Percentiles rank a stretch among this genome's conserved stretches.
Evolutionary conservation across 768 basidiomycete species (phyloP).

Genomic region (Auriscalpium microsporum): DNA sequence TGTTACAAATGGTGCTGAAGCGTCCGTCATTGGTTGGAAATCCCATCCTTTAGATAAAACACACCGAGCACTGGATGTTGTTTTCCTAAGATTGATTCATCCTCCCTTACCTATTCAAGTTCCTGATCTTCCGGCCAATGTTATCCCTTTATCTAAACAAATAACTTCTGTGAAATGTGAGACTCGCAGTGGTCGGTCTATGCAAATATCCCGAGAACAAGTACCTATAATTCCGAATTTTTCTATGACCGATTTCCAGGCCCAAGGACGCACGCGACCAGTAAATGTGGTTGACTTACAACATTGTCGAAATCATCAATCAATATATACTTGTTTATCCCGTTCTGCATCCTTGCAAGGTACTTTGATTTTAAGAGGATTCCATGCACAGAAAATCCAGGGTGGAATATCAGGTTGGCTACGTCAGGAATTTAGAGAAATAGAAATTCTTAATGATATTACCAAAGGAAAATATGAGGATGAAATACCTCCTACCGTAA

Average conservation of each 20-base stretch:
- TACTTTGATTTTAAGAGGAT: constrained; percentile 12
- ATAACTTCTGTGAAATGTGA: not conserved
- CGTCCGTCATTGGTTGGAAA: constrained; percentile 10
- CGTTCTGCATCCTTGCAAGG: constrained; percentile 7
- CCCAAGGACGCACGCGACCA: constrained; percentile 16
- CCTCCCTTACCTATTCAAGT: constrained; percentile 5
- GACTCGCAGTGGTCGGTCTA: constrained; percentile 1
- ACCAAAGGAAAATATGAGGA: not conserved
- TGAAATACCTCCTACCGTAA: not conserved
- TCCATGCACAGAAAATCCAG: constrained; percentile 2
- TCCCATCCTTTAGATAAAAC: not conserved
- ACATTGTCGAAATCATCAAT: constrained; percentile 10
- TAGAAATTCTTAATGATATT: constrained; percentile 10
- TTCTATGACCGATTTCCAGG: constrained; percentile 17
- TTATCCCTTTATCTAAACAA: constrained; percentile 10
- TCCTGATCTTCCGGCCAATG: constrained; percentile 11
- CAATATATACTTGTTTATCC: constrained; percentile 18
- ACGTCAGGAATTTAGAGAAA: constrained; percentile 15
- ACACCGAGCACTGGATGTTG: constrained; percentile 1
- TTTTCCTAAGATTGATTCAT: constrained; percentile 12
- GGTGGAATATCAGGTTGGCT: constrained; percentile 8
- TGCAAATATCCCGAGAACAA: constrained; percentile 8
- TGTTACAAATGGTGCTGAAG: constrained; percentile 20
- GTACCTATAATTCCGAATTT: constrained; percentile 16
- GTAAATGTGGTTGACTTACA: constrained; percentile 13